Evolutionary conservation across 1,284 basidiomycete species (phyloP).

Genomic region (Cutaneotrichosporon sp.): DNA sequence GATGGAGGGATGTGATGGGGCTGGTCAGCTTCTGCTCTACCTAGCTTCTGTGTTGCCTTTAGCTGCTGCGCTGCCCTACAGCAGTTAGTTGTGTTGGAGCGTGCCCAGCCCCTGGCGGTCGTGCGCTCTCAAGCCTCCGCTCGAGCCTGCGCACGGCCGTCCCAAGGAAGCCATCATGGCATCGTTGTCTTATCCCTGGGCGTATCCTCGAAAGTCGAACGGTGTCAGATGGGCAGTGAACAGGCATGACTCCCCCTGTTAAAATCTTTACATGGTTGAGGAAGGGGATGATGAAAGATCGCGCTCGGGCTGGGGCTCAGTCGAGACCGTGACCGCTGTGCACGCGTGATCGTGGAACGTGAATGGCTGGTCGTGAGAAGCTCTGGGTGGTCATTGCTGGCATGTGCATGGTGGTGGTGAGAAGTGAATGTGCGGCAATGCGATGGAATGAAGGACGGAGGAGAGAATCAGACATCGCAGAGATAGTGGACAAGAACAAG

Average conservation of each 20-base stretch:
- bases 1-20: background rate
- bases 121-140: conserved; percentile 3
- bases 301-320: background rate
- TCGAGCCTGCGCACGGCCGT: background rate
- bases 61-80: too few species aligned
- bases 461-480: background rate
- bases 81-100: too few species aligned
- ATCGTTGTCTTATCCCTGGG: background rate
- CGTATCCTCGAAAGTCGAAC: background rate
- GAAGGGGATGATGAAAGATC: background rate
- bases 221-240: background rate
- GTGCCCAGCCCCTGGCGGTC: background rate
- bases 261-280: background rate
- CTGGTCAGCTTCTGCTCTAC: too few species aligned
- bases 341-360: too few species aligned
- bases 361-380: background rate
- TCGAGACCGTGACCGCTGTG: too few species aligned
- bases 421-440: background rate
- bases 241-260: background rate
- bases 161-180: background rate
- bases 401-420: background rate
- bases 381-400: background rate
- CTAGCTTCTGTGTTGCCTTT: too few species aligned
- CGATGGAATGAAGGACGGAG: background rate
- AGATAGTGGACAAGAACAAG: background rate